Conservation (phyloP, 2,329 filamentous ascomycete genomes). For the Nothophaeocryptopus gaeumannii region DNA sequence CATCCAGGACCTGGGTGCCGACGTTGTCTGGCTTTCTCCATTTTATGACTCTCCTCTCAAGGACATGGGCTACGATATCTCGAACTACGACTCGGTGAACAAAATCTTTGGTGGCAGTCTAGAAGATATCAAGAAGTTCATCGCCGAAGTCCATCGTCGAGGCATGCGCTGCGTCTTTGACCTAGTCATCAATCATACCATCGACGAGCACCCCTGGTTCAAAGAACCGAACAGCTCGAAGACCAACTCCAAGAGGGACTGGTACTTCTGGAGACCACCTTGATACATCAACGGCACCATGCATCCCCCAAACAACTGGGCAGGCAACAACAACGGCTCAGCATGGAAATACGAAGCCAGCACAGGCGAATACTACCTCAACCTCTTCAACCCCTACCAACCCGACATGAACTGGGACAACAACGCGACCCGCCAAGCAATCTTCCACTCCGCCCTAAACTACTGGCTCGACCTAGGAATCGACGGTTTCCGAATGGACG, state of each 20-base stretch:
- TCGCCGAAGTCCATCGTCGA: conserved; percentile 41
- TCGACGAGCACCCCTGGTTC: conserved; percentile 56
- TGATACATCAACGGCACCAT: conserved; percentile 52
- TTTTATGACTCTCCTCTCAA: conserved; percentile 39
- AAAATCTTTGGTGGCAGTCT: conserved; percentile 36
- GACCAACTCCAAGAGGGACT: conserved; percentile 54
- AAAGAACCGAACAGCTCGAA: conserved; percentile 51
- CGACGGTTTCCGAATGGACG: conserved; percentile 48
- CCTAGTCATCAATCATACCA: conserved; percentile 33
- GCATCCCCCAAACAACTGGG: conserved; percentile 57
- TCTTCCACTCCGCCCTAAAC: conserved; percentile 42
- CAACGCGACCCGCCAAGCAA: conserved; percentile 41
- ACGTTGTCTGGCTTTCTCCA: conserved; percentile 44
- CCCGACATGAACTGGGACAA: conserved; percentile 51
- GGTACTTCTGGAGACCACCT: conserved; percentile 64
- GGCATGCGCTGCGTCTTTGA: conserved; percentile 51
- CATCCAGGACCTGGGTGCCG: conserved; percentile 58
- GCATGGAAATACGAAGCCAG: conserved; percentile 47
- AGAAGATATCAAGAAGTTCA: conserved; percentile 46
- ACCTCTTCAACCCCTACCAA: conserved; percentile 45
- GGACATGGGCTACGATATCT: conserved; percentile 8
- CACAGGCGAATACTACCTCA: conserved; percentile 47
- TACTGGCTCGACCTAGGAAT: conserved; percentile 45
- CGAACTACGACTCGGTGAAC: too few species aligned
- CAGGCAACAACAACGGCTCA: conserved; percentile 37